Percentiles rank a stretch among this genome's conserved stretches.
Evolutionary conservation across 2,329 filamentous ascomycete genomes (phyloP).

Genomic region (Verticillium zaregamsianum): DNA sequence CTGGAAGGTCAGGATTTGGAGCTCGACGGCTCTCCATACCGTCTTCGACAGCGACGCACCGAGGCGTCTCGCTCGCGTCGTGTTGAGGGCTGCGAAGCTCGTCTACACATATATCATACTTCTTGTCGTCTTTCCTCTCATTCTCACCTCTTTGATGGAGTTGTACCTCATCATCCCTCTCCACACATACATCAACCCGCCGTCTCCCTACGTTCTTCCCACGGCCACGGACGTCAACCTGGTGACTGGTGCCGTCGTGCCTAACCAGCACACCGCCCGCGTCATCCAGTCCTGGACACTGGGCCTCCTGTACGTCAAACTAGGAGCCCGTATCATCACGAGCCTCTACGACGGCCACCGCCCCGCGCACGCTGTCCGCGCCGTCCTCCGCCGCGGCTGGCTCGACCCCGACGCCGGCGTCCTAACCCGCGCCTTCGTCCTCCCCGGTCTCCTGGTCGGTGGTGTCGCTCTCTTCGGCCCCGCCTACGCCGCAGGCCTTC

Average conservation of each 20-base stretch:
- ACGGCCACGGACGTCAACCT: slow-evolving; percentile 20
- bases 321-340: slow-evolving; percentile 66
- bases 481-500: slow-evolving; percentile 12
- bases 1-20: slow-evolving; percentile 25
- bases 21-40: slow-evolving; percentile 16
- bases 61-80: slow-evolving; percentile 21
- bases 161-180: slow-evolving; percentile 85
- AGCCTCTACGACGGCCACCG: slow-evolving; percentile 66
- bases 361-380: slow-evolving; percentile 68
- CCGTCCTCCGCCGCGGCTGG: slow-evolving; percentile 71
- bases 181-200: slow-evolving; percentile 66
- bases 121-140: slow-evolving; percentile 72
- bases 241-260: slow-evolving; percentile 12
- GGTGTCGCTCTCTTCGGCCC: slow-evolving; percentile 61
- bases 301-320: slow-evolving; percentile 83
- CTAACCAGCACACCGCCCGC: slow-evolving; percentile 63
- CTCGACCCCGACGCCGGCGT: slow-evolving; percentile 73
- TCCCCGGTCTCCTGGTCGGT: slow-evolving; percentile 66
- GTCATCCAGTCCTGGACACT: slow-evolving; percentile 93
- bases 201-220: slow-evolving; percentile 9
- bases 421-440: slow-evolving; percentile 80
- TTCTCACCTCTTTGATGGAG: slow-evolving; percentile 77
- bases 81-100: slow-evolving; percentile 40
- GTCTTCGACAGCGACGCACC: slow-evolving; percentile 25
- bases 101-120: slow-evolving; percentile 74